phyloP scores from a whole-genome alignment of 2,329 filamentous ascomycete genomes.

The Anisogramma anomala region DNA sequence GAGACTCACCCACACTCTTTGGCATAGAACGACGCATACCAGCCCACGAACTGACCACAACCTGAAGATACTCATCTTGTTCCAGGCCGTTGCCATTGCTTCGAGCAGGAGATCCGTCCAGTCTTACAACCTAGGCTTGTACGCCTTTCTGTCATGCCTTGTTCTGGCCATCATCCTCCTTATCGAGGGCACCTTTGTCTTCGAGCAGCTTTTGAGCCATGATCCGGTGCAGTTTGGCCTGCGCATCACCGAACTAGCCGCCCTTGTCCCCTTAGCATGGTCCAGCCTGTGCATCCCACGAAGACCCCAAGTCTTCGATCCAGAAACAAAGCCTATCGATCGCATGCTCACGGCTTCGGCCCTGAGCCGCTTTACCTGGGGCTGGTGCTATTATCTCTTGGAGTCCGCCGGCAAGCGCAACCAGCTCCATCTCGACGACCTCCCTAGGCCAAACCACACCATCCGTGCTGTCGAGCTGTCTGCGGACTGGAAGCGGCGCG shows the following conservation, averaged over 20 bases:
- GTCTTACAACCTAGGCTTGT: slow-evolving; percentile 42
- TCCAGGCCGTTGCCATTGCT: slow-evolving; percentile 40
- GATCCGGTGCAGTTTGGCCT: slow-evolving; percentile 29
- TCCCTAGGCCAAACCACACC: slow-evolving; percentile 48
- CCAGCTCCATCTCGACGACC: slow-evolving; percentile 48
- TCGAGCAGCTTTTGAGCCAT: slow-evolving; percentile 24
- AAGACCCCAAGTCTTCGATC: slow-evolving; percentile 52
- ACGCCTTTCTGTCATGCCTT: slow-evolving; percentile 36
- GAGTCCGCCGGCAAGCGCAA: slow-evolving; percentile 43
- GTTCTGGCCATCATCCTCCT: slow-evolving; percentile 33
- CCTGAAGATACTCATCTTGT: slow-evolving; percentile 35
- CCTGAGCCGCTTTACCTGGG: slow-evolving; percentile 51
- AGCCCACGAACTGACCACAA: slow-evolving; percentile 10
- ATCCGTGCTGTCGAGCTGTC: slow-evolving; percentile 40
- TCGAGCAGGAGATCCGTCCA: slow-evolving; percentile 39
- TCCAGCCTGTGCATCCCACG: slow-evolving; percentile 48
- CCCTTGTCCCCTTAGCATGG: slow-evolving; percentile 33
- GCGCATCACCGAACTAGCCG: slow-evolving; percentile 35
- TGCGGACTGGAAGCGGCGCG: slow-evolving; percentile 35
- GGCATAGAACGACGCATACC: too few relatives aligned
- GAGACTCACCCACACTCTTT: slow-evolving; percentile 23
- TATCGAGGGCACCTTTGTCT: slow-evolving; percentile 32
- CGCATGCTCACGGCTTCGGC: slow-evolving; percentile 49
- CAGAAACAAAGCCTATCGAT: slow-evolving; percentile 48
- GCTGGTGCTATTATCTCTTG: slow-evolving; percentile 50